Base-by-base conservation (phyloP, 2,329 filamentous ascomycete species). In the Fusarium ramigenum region DNA sequence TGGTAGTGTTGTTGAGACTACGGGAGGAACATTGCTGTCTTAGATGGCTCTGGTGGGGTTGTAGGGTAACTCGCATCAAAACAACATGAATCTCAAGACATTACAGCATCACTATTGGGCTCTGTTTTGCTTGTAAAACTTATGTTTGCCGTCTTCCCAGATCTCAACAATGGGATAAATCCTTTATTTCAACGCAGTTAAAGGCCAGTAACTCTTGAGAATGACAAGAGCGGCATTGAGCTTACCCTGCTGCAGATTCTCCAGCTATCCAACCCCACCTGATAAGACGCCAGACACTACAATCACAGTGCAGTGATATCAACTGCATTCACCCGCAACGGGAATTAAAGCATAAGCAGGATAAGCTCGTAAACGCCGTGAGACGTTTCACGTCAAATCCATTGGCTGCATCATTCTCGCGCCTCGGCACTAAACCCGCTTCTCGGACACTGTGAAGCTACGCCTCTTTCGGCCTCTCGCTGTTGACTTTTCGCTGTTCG, bases 1-100 rank as follows among this genome's bases (percentile, higher is more conserved):
- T 21, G 74, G 74, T 36, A 74, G 70, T 25, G 50, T 73, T 47
- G 46, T 74, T 52, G 69, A 75, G 56, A 75, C 72, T n/a, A 74
- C 68, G 21, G 72, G 72, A 34, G 72, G 72, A 21, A 75, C 69
- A 25, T 28, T 74, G 21, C 25, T 74, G 47, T 74, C 71, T 18
- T 74, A 73, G 59, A 56, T 15, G 30, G 30, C 4, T 18, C 12
- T 6, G 18, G 14, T 4, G 19, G 23, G n/a, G 28, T 23, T 46
- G 42, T 23, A 60, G 36, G 36, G 43, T 63, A 60, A 19, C 16
- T 19, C 1, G 12, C 28, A 21, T 19, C 7, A 37, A 58, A 37
- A 37, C 16, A 23, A 8, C 7, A 36, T 18, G 18, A 28, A 36
- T 42, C 4, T 36, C 3, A 32, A 56, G 2, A 28, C 36, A 30